Base-by-base conservation (phyloP, 2,329 filamentous ascomycete genomes). In the Ramularia collo-cygni region DNA sequence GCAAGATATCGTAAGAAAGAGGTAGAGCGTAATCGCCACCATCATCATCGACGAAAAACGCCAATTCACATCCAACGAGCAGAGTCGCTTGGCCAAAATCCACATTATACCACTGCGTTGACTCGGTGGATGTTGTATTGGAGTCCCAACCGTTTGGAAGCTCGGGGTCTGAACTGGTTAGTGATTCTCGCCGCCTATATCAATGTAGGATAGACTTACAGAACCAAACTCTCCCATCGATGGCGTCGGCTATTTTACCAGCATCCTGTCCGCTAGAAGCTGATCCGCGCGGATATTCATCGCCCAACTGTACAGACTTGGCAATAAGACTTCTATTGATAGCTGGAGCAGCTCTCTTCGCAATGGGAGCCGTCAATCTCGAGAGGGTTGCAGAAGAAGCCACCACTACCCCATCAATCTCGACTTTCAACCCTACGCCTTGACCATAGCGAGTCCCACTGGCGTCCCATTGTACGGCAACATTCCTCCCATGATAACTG, bases 381-480 rank as follows among this genome's bases (percentile, higher is more conserved):
- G 49, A 35, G 1, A 64, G 48, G 0, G 36, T 53, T 0, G 55
- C 34, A 0, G 57, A 59, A 0, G 57, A 57, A 4, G 56, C 61
- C 1, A 58, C 62, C 16, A 59, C 48, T 9, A 44, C 39, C 8
- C 60, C 60, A 42, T 65, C 61, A 15, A 66, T 49, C 40, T 64
- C 61, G 10, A 66, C 37, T 7, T 52, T 52, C 3, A 66, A 54
- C 6, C 63, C 63, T 3, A 43, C 39, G 0, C 48, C 43, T 17
- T 50, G 43, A 18, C 56, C 54, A 32, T 63, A 65, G 21, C 49
- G 56, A 1, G 52, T 56, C 2, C 63, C 63, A 35, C 50, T 49
- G 1, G 51, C 53, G 17, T 69, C 65, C 65, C 65, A 69, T 45
- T 68, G 62, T 0, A 69, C 58, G 12, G 61, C 58, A 15, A 69